These are phyloP conservation scores for Jacaranda mimosifolia DNA, from an alignment of 257 asterid genomes.

Conservation along the genomic window DNA sequence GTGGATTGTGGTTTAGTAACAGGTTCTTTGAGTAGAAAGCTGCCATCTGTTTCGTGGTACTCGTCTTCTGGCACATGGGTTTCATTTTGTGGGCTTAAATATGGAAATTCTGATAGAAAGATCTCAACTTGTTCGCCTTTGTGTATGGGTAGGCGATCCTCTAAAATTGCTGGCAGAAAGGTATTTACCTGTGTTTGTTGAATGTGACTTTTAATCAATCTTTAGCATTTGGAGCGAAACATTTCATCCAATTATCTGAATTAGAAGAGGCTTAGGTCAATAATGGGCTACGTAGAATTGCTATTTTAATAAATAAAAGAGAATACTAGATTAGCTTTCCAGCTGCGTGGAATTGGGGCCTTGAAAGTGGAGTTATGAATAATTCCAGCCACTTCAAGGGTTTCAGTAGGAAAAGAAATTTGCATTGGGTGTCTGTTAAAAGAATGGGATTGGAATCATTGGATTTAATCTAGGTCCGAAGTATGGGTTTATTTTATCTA, in stretches of 20 bases:
- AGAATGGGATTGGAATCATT: neutral
- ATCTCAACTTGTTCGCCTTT: constrained; percentile 71
- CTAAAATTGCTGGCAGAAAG: constrained; percentile 97
- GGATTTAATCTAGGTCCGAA: constrained; percentile 2
- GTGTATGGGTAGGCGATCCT: constrained; percentile 93
- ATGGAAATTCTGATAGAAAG: constrained; percentile 55
- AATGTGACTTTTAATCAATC: neutral
- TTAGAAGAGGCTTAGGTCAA: constrained; percentile 13
- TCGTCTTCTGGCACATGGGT: constrained; percentile 52
- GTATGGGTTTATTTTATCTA: neutral
- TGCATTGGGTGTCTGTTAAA: neutral
- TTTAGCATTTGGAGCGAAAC: neutral
- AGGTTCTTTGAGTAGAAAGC: constrained; percentile 41
- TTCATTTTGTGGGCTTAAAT: constrained; percentile 44
- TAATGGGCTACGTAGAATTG: neutral
- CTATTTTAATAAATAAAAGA: neutral
- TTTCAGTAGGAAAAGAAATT: neutral
- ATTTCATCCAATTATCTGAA: constrained; percentile 11
- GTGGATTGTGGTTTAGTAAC: constrained; percentile 49
- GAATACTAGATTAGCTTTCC: constrained; percentile 1
- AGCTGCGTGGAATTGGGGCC: neutral
- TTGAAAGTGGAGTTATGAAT: constrained; percentile 1
- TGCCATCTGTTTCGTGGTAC: constrained; percentile 53
- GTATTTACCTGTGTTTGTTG: constrained; percentile 40
- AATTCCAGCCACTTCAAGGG: neutral